Percentiles rank a stretch among this genome's conserved stretches.
These are phyloP conservation scores for Puccinellia tenuiflora DNA, from an alignment of 176 grass and related monocot genomes.

Conservation along the genomic window DNA sequence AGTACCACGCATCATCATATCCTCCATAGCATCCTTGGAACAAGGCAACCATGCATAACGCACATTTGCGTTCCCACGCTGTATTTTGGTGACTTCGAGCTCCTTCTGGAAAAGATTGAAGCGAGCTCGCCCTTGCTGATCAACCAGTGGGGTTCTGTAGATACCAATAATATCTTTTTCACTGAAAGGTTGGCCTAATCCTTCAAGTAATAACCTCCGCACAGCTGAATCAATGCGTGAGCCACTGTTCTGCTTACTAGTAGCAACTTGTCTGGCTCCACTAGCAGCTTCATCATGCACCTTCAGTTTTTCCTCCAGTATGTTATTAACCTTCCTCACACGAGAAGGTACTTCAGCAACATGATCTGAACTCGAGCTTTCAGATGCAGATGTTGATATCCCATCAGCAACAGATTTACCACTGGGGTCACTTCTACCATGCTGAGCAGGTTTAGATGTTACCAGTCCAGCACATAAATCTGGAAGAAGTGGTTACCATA, in stretches of 20 bases:
- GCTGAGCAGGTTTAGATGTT: conserved; percentile 23
- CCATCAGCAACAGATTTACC: conserved; percentile 19
- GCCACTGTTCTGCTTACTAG: conserved; percentile 10
- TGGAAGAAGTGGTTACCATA: conserved; percentile 55
- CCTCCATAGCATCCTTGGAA: conserved; percentile 52
- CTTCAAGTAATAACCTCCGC: conserved; percentile 53
- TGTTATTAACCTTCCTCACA: conserved; percentile 38
- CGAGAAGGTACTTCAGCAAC: conserved; percentile 42
- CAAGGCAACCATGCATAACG: conserved; percentile 79
- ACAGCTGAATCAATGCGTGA: conserved; percentile 35
- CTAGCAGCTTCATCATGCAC: conserved; percentile 14
- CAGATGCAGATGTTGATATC: too few relatives aligned
- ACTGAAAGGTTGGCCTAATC: conserved; percentile 43
- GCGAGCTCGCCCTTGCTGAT: conserved; percentile 48
- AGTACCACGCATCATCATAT: conserved; percentile 57
- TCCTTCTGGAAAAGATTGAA: conserved; percentile 60
- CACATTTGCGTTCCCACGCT: conserved; percentile 78
- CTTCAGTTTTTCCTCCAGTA: neutral
- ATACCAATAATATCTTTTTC: conserved; percentile 65
- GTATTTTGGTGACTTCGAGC: conserved; percentile 43
- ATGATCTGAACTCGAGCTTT: conserved; percentile 67
- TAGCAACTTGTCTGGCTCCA: conserved; percentile 8
- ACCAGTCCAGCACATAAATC: conserved; percentile 38
- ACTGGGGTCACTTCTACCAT: conserved; percentile 22
- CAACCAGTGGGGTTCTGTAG: conserved; percentile 60